Evolutionary conservation across 371 early-diverging fungal genomes (phyloP).

Genomic region (Entomophthora muscae): DNA sequence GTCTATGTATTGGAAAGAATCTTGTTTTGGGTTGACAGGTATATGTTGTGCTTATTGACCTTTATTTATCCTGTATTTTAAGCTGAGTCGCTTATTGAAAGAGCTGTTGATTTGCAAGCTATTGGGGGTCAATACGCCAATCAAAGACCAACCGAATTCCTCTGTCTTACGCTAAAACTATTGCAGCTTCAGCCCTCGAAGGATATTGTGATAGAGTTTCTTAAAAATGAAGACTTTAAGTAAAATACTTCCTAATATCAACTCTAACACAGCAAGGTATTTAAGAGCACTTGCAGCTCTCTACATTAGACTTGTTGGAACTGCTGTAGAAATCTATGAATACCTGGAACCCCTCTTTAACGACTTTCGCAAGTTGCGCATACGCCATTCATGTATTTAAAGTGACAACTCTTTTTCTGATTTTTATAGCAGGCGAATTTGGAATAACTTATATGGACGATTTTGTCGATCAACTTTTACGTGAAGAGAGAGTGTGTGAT

Average conservation of each 20-base stretch:
- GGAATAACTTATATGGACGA: constrained; percentile 69
- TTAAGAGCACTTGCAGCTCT: constrained; percentile 78
- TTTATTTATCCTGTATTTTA: neutral
- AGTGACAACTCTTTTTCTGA: neutral
- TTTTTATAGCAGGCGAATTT: constrained; percentile 23
- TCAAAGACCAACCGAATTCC: constrained; percentile 75
- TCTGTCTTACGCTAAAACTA: constrained; percentile 73
- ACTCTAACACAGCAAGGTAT: constrained; percentile 13
- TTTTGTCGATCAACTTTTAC: constrained; percentile 71
- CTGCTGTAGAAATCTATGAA: constrained; percentile 58
- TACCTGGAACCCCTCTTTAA: constrained; percentile 68
- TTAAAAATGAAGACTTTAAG: constrained; percentile 54
- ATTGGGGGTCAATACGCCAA: constrained; percentile 80
- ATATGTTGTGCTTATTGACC: constrained; percentile 9
- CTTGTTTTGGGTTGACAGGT: constrained; percentile 86
- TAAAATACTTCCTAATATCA: constrained; percentile 14
- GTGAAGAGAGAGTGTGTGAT: constrained; percentile 67
- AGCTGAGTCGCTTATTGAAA: constrained; percentile 80
- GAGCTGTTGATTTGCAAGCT: constrained; percentile 51
- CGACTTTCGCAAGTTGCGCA: constrained; percentile 73
- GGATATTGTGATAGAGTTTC: constrained; percentile 57
- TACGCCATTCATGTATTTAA: constrained; percentile 29
- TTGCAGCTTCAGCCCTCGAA: constrained; percentile 79
- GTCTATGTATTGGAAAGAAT: constrained; percentile 87
- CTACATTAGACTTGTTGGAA: constrained; percentile 66